Base-by-base conservation (phyloP, 2,329 filamentous ascomycete species). In the Xylaria sp. region DNA sequence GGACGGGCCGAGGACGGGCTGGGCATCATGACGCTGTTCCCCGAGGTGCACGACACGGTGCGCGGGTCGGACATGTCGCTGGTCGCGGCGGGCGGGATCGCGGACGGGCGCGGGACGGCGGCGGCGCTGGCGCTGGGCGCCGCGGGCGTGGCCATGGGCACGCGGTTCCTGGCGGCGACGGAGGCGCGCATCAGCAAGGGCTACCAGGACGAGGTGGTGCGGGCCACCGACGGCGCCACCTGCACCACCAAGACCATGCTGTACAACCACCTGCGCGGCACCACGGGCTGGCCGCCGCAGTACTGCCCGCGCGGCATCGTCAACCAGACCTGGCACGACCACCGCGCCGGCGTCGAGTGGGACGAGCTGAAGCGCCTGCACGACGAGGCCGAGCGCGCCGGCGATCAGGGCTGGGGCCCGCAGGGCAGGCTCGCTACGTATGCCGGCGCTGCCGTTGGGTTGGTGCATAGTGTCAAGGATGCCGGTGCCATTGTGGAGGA, bases 71-170 rank as follows among this genome's bases (percentile, higher is more conserved):
- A 40, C 22, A 77, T 81, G 1, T 69, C 77, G 0, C 56, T 84
- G 0, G 52, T 84, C 13, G 81, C 80, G 1, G 79, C 80, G 0
- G 81, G 81, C 2, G 81, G 81, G 1, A 77, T 84, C 21, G 71
- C 73, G 0, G 80, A 84, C 52, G 80, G 79, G 0, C 69, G 80
- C 18, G 80, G 80, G 0, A 70, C 76, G 0, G 77, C 77, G 6
- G 80, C 81, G 0, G 76, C 78, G 1, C 66, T 83, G 11, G 68
- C 73, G 1, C 71, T 84, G 0, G 82, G 83, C 0, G 80, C 82
- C 1, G 67, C 72, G 0, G 86, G 82, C 0, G 76, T 79, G 0
- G 82, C 77, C 0, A 76, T 90, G 74, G 87, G 87, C 0, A 89
- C 87, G 0, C 76, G 85, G 7, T 85, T 88, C 52, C 76, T 89